Evolutionary conservation across 2,329 filamentous ascomycete genomes (phyloP), one percentile per base, ranked within the genome.

Genomic region (Aspergillus japonicus): DNA sequence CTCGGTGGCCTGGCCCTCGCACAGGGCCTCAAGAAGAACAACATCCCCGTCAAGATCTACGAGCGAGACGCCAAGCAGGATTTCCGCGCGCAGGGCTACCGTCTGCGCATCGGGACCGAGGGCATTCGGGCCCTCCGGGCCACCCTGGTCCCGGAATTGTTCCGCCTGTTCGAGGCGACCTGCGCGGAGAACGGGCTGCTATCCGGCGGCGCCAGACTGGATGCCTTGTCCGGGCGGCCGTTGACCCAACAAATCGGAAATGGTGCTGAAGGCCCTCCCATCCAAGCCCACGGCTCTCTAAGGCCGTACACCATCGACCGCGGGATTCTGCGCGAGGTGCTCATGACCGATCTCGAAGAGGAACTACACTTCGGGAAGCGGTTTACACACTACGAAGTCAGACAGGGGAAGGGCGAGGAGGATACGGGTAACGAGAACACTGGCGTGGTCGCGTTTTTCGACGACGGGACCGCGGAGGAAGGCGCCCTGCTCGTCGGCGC

Each of bases 401-500:
- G 14, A 8, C 26, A 29, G 6, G 26, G 26, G 26, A 29, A 29
- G 26, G 8, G 8, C 6, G 26, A 3, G 7, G 26, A 29, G 26
- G 26, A 29, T 23, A 23, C 2, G 7, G 8, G 5, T 29, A 8
- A 8, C 26, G 39, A 52, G 47, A 57, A 44, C 54, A 57, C 53
- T 29, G 5, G 26, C 21, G 64, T 67, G 56, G 63, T 5, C 68
- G 70, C 50, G 65, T 68, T 12, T 71, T 79, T 79, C 58, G 55
- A 64, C 0, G 77, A 78, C 50, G 75, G 75, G 1, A 69, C 70
- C 0, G 59, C 56, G 3, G 69, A 70, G 23, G 56, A 62, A 1
- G 77, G 75, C 0, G 62, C 64, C 6, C 60, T 79, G 5, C 64
- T 80, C 2, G 67, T 80, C 14, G 77, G 77, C 10, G 75, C 77